Conservation (phyloP, 768 basidiomycete genomes). For the Amanita pallidorosea region DNA sequence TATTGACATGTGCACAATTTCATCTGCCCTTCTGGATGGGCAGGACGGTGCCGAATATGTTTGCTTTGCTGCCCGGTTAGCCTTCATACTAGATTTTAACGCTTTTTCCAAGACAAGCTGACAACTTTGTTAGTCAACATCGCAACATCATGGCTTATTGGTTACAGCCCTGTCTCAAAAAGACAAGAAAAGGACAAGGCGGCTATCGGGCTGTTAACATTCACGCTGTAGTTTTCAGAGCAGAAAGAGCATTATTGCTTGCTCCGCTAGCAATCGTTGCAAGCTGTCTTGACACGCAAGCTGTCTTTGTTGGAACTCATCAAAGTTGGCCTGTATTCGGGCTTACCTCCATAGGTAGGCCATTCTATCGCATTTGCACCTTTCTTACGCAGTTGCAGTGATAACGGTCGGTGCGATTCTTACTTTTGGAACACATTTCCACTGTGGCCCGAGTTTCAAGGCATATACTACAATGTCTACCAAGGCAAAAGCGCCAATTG, state of each 20-base stretch:
- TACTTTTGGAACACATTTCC: constrained; percentile 70
- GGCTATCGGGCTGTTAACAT: constrained; percentile 53
- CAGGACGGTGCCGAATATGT: constrained; percentile 90
- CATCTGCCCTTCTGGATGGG: constrained; percentile 93
- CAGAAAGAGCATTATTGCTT: constrained; percentile 66
- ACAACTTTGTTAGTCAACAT: constrained; percentile 6
- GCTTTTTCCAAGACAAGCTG: neutral
- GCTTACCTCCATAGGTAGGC: constrained; percentile 40
- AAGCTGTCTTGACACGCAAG: constrained; percentile 33
- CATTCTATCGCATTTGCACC: neutral
- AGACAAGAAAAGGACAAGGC: constrained; percentile 20
- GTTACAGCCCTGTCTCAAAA: constrained; percentile 20
- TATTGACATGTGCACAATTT: constrained; percentile 78
- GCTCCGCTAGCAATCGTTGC: constrained; percentile 48
- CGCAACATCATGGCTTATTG: neutral
- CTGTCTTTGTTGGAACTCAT: constrained; percentile 33
- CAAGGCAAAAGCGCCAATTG: constrained; percentile 83
- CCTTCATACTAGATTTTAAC: neutral
- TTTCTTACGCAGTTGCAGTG: constrained; percentile 23
- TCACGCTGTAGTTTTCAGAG: constrained; percentile 66
- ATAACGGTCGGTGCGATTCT: constrained; percentile 58
- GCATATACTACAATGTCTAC: constrained; percentile 76
- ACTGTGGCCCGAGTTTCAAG: constrained; percentile 81
- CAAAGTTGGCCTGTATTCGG: constrained; percentile 37
- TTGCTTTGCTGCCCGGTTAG: constrained; percentile 72